Base-by-base conservation (phyloP, 1,284 basidiomycete species). In the Flammula alnicola region DNA sequence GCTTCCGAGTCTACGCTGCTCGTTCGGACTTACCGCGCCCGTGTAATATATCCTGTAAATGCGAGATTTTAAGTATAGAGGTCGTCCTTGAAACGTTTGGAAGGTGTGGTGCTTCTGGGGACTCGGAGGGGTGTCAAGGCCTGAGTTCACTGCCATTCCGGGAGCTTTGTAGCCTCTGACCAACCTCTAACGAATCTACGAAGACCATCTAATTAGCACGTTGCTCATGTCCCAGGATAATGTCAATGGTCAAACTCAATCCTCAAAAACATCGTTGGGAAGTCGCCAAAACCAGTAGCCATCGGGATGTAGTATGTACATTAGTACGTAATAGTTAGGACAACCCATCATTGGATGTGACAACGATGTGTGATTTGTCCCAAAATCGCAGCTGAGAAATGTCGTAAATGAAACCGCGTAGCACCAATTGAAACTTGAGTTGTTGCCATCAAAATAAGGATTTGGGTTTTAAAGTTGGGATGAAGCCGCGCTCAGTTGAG, bases 401-500 rank as follows among this genome's bases (percentile, higher is more conserved):
- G n/a, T n/a, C n/a, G n/a, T n/a, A n/a, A n/a, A n/a, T n/a, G n/a
- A n/a, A n/a, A n/a, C n/a, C n/a, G n/a, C n/a, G n/a, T n/a, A n/a
- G n/a, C n/a, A n/a, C n/a, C n/a, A n/a, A n/a, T n/a, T n/a, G n/a
- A n/a, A n/a, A n/a, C n/a, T n/a, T n/a, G n/a, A n/a, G 10, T 36
- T 14, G n/a, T 7, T 16, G 3, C 16, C 33, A 36, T 19, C 33
- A 14, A 19, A 11, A 19, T 31, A 25, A 32, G 11, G 17, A 22
- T 43, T 43, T 43, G 41, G 30, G 30, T 43, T 43, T 43, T 43
- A 43, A 25, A 43, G 41, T 33, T 43, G n/a, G 10, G 16, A n/a
- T 8, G 8, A n/a, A n/a, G n/a, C n/a, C 22, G n/a, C 25, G 12
- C 5, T 14, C 17, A 9, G 19, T 23, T 14, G 33, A 22, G 20